A percentile compares a stretch with the other conserved stretches of the same genome.
Conservation (phyloP, 2,329 filamentous ascomycete genomes). For the Rhinocladiella mackenziei region DNA sequence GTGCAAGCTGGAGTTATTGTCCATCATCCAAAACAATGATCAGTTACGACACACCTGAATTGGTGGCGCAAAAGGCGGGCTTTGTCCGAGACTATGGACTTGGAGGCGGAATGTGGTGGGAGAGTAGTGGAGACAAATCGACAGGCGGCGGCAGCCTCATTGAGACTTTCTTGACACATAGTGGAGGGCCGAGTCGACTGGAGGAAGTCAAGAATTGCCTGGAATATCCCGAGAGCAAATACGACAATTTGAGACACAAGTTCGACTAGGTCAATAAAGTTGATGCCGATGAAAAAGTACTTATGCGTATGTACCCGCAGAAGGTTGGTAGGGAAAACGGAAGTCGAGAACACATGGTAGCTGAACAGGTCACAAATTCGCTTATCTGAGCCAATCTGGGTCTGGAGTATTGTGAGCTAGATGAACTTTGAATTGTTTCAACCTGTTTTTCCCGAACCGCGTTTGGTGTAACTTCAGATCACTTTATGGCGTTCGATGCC, state of each 20-base stretch:
- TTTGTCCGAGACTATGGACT: constrained; percentile 65
- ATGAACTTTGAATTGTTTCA: too few relatives aligned
- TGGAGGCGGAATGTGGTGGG: constrained; percentile 97
- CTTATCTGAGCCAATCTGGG: too few relatives aligned
- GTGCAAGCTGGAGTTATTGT: constrained; percentile 77
- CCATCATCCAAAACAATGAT: constrained; percentile 61
- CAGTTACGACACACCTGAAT: constrained; percentile 68
- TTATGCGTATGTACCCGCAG: background rate
- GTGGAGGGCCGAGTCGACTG: constrained; percentile 38
- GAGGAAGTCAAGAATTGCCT: constrained; percentile 48
- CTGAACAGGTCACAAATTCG: background rate
- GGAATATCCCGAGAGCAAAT: constrained; percentile 51
- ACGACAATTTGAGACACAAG: constrained; percentile 50
- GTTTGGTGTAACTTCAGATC: too few relatives aligned
- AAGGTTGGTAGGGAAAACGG: background rate
- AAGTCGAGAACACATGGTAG: too few relatives aligned
- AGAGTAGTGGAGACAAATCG: constrained; percentile 71
- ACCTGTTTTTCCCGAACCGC: too few relatives aligned
- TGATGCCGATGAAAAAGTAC: background rate
- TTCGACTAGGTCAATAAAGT: constrained; percentile 32
- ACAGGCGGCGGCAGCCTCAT: constrained; percentile 64
- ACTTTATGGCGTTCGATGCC: too few relatives aligned
- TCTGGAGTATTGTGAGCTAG: too few relatives aligned
- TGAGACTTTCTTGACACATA: constrained; percentile 42
- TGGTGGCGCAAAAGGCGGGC: constrained; percentile 65